A percentile compares a stretch with the other conserved stretches of the same genome.
phyloP scores from a whole-genome alignment of 495 filamentous ascomycete species.

The Neurospora sp. region DNA sequence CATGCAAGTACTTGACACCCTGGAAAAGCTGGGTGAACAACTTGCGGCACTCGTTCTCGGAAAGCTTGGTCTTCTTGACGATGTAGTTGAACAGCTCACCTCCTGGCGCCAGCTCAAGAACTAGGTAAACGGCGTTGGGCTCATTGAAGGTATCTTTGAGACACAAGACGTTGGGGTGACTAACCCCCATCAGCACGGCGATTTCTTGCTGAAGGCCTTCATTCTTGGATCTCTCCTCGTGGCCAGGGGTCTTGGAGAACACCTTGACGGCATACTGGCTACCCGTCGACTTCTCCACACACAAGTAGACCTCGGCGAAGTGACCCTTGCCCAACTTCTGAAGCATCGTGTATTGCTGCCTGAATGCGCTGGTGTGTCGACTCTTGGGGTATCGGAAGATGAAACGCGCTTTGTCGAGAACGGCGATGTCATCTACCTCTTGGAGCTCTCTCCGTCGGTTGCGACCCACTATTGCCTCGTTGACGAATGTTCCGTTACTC shows the following conservation, averaged over 20 bases:
- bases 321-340: constrained; percentile 92
- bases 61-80: constrained; percentile 75
- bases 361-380: constrained; percentile 65
- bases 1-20: constrained; percentile 91
- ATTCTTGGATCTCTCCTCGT: constrained; percentile 70
- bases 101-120: constrained; percentile 82
- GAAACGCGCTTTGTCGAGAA: constrained; percentile 73
- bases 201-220: constrained; percentile 91
- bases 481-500: constrained; percentile 93
- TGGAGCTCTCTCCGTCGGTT: constrained; percentile 83
- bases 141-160: constrained; percentile 95
- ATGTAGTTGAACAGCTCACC: constrained; percentile 96
- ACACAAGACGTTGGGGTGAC: constrained; percentile 90
- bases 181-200: constrained; percentile 89
- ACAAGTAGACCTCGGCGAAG: constrained; percentile 90
- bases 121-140: constrained; percentile 77
- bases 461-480: constrained; percentile 79
- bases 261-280: constrained; percentile 85
- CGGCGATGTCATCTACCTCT: constrained; percentile 80
- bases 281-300: constrained; percentile 75
- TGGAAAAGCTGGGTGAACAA: constrained; percentile 89
- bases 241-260: constrained; percentile 70
- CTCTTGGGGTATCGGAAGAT: constrained; percentile 81
- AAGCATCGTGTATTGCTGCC: constrained; percentile 73
- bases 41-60: constrained; percentile 71